Evolutionary conservation across 441 rosid species (phyloP).

Genomic region (Adansonia gregorii): DNA sequence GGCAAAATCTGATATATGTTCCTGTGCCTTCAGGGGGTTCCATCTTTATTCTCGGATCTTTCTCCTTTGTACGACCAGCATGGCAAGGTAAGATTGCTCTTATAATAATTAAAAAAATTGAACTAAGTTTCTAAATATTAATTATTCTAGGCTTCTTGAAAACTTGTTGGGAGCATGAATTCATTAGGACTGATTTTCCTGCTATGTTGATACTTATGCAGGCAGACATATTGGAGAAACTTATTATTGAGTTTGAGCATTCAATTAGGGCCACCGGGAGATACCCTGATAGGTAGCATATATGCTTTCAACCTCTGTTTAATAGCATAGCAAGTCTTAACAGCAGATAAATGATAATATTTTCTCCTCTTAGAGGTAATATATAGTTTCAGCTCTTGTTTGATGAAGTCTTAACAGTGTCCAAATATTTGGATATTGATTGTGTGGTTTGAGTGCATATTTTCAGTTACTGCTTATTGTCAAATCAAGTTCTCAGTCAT

Average conservation of each 20-base stretch:
- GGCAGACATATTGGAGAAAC: conserved; percentile 90
- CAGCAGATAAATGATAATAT: background rate
- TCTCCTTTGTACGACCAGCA: conserved; percentile 86
- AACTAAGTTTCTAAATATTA: conserved; percentile 5
- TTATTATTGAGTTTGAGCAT: conserved; percentile 85
- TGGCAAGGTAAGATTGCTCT: conserved; percentile 67
- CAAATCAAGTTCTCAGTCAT: background rate
- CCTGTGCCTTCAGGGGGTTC: conserved; percentile 77
- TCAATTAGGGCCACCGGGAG: conserved; percentile 65
- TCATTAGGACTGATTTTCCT: conserved; percentile 19
- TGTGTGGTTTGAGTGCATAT: background rate
- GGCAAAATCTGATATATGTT: conserved; percentile 27
- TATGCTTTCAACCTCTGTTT: conserved; percentile 28
- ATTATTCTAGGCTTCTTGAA: conserved; percentile 23
- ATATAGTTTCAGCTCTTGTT: conserved; percentile 26
- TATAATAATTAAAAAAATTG: conserved; percentile 2
- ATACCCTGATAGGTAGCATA: conserved; percentile 79
- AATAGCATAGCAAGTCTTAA: background rate
- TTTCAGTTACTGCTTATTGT: background rate
- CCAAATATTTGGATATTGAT: background rate
- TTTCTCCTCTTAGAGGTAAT: conserved; percentile 71
- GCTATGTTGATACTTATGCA: conserved; percentile 37
- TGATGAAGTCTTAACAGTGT: background rate
- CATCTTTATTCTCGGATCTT: conserved; percentile 96
- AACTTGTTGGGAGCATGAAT: conserved; percentile 21